Conservation (phyloP, 2,329 filamentous ascomycete genomes). For the Cordyceps farinosa region DNA sequence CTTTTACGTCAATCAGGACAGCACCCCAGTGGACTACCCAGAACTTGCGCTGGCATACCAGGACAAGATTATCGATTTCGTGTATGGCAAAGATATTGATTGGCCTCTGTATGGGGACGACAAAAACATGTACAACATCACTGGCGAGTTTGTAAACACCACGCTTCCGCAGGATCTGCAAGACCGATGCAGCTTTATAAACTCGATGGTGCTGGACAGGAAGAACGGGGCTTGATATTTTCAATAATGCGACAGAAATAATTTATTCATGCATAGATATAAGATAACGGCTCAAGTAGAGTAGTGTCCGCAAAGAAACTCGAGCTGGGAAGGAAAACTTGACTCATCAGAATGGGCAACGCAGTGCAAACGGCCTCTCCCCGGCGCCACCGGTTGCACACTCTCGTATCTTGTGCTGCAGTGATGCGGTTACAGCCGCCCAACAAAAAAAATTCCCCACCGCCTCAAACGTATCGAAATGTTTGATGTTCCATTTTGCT, state of each 20-base stretch:
- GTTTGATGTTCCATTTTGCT: background rate
- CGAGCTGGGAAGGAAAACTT: background rate
- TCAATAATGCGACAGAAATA: background rate
- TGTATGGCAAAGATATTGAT: slow-evolving; percentile 18
- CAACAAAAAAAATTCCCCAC: background rate
- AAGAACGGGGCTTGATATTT: slow-evolving; percentile 15
- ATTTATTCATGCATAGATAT: too few species aligned
- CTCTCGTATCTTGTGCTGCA: background rate
- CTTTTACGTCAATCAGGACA: slow-evolving; percentile 19
- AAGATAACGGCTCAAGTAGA: background rate
- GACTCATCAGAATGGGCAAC: background rate
- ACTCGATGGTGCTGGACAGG: slow-evolving; percentile 16
- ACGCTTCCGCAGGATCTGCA: slow-evolving; percentile 7
- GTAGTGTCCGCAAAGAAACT: background rate
- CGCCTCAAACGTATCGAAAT: background rate
- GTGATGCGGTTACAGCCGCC: background rate
- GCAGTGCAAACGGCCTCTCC: background rate
- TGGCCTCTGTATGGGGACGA: slow-evolving; percentile 19
- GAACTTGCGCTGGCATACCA: slow-evolving; percentile 19
- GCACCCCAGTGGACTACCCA: slow-evolving; percentile 15
- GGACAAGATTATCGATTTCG: slow-evolving; percentile 19
- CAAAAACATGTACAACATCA: slow-evolving; percentile 20
- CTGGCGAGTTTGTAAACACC: slow-evolving; percentile 6
- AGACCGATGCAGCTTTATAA: slow-evolving; percentile 19
- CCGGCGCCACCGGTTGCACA: background rate